Base-by-base conservation (phyloP, 345 rosid species). In the Heritiera fomes region DNA sequence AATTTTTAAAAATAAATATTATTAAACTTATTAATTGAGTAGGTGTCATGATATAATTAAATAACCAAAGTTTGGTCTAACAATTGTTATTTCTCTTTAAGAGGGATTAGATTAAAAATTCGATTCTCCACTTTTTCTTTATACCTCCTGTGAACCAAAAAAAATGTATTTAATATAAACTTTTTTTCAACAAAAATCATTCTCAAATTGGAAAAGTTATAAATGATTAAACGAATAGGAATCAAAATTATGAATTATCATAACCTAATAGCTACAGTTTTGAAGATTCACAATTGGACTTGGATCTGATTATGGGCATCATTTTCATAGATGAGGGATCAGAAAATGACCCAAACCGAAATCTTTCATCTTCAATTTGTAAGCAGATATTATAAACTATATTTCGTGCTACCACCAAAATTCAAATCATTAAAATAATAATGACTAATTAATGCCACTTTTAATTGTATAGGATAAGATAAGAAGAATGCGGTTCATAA, bases 281-380 rank as follows among this genome's bases (percentile, higher is more conserved):
- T 20, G 6, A 60, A 60, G 13, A 38, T 10, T 30, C 5, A 30
- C 41, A 62, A 30, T 11, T 1, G 41, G 66, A 62, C 66, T 32
- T 62, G 32, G 40, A 61, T 10, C 9, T 23, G 64, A 23, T 23
- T 9, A 67, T 67, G 45, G 12, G 3, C 49, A 43, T 43, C 71
- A 41, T 41, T 41, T 66, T 41, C 71, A 41, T 40, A 41, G 13
- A 65, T 11, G n/a, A 7, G 30, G 12, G 28, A 15, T 4, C 3
- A 66, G 71, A 67, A 67, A 67, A 67, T 41, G 71, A 67, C 43
- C 41, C n/a, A 49, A 49, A 71, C 59, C 59, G 30, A 70, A 69
- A 10, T 1, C 17, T 69, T 20, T 46, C 56, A 46, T 69, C 6
- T 69, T 40, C n/a, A 62, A 62, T 30, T 46, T 20, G 55, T 2